Conservation (phyloP, 2,329 filamentous ascomycete species). For the Drechslerella dactyloides region DNA sequence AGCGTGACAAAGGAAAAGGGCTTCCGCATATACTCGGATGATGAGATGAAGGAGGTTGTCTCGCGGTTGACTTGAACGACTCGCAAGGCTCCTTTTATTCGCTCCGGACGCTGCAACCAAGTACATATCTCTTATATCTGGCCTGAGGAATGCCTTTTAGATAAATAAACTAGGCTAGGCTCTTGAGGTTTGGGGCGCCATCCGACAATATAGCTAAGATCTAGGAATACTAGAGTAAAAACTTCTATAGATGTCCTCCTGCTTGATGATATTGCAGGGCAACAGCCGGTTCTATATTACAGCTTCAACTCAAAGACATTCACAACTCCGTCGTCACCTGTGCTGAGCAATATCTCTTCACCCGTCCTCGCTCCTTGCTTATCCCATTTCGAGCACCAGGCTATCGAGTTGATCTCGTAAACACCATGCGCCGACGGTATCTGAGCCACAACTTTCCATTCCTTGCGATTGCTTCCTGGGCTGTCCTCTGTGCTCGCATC, state of each 20-base stretch:
- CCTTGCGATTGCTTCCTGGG: conserved; percentile 53
- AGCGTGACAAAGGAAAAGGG: conserved; percentile 98
- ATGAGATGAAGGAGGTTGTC: conserved; percentile 94
- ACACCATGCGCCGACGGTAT: conserved; percentile 80
- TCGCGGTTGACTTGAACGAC: conserved; percentile 67
- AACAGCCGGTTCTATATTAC: conserved; percentile 5
- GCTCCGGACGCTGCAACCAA: background rate
- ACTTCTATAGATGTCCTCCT: background rate
- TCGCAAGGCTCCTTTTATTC: background rate
- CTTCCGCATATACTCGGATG: conserved; percentile 97
- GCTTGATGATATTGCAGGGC: background rate
- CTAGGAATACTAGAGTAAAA: background rate
- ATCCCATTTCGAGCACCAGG: conserved; percentile 83
- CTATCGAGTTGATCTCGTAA: conserved; percentile 91
- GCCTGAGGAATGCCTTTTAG: background rate
- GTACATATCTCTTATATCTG: background rate
- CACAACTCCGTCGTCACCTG: conserved; percentile 88
- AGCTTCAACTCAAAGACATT: conserved; percentile 73
- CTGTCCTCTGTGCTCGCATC: conserved; percentile 53
- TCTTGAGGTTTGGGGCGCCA: background rate
- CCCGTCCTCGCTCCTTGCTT: conserved; percentile 65
- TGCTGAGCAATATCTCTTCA: conserved; percentile 82
- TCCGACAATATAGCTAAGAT: background rate
- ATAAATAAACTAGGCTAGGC: background rate
- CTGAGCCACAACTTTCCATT: conserved; percentile 76